Evolutionary conservation across 306 rosid species (phyloP), one percentile per base, ranked within the genome.

Genomic region (Vicia villosa): DNA sequence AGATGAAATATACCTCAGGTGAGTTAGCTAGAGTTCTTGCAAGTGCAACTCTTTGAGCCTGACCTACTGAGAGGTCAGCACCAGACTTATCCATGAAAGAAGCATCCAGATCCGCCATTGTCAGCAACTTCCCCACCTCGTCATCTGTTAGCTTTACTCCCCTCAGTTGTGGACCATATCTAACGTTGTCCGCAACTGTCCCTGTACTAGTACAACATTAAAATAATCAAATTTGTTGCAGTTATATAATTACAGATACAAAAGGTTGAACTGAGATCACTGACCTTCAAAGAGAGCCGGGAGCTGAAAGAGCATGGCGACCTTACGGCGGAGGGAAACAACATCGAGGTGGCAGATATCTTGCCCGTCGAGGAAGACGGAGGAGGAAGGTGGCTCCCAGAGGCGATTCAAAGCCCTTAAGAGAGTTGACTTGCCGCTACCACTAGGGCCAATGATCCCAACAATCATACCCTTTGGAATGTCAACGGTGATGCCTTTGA

Each of bases 241-340:
- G 24, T 22, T 22, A 22, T 22, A 22, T 22, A 22, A 24, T 24
- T 24, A 24, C 2, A 24, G 28, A 24, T 1, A 24, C 28, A 34
- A 16, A 16, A 47, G 22, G 22, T 19, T 6, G 55, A 49, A 49
- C 16, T 17, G 12, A 47, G 17, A 14, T 14, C 3, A 13, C 24
- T 13, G 21, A 24, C 97, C 98, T 86, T 86, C 85, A 40, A 92
- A 90, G 64, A 92, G 91, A 43, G 88, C 96, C 6, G 98, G 98
- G 70, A 90, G 86, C 86, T 92, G 98, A 73, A 92, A 90, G 74
- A 92, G 96, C 98, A 92, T 92, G 57, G 90, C 96, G 10, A 92
- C 98, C 79, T 82, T 88, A 17, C 98, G 91, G 61, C 97, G 96
- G 30, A 93, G 97, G n/a, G 57, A 61, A 63, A 86, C 87, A n/a